Evolutionary conservation across 2,329 filamentous ascomycete genomes (phyloP).

Genomic region (Calonectria hongkongensis): DNA sequence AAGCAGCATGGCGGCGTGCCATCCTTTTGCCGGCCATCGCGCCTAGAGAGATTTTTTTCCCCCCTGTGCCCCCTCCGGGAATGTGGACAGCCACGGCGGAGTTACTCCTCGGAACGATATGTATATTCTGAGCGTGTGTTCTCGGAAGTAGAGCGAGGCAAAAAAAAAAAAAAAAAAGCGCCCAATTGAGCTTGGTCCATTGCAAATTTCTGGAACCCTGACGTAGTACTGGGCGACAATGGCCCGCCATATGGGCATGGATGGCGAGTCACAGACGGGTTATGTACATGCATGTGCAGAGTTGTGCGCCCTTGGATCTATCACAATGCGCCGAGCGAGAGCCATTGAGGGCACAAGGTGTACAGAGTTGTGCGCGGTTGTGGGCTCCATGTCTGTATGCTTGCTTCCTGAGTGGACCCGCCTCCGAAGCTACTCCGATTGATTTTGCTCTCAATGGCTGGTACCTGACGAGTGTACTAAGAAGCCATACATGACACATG

Average conservation of each 20-base stretch:
- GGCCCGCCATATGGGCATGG: conserved; percentile 18
- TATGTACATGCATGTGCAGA: conserved; percentile 17
- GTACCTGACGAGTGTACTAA: conserved; percentile 2
- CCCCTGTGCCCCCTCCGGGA: background rate
- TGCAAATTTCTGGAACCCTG: conserved; percentile 52
- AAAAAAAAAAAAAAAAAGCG: background rate
- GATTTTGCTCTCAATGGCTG: conserved; percentile 29
- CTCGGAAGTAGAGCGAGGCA: background rate
- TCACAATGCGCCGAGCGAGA: conserved; percentile 4
- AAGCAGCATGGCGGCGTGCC: conserved; percentile 22
- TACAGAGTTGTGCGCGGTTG: conserved; percentile 10
- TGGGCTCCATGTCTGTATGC: conserved; percentile 15
- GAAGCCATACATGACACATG: background rate
- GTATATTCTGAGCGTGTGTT: background rate
- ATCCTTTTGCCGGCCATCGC: conserved; percentile 24
- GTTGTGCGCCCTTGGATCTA: conserved; percentile 24
- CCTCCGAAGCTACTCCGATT: conserved; percentile 58
- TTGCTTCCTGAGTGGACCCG: conserved; percentile 53
- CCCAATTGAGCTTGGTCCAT: conserved; percentile 54
- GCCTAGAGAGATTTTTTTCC: background rate
- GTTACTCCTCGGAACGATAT: background rate
- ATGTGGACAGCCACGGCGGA: background rate
- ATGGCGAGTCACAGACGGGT: conserved; percentile 31
- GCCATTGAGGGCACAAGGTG: conserved; percentile 26
- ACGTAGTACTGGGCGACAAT: conserved; percentile 47